Conservation (phyloP, 2,329 filamentous ascomycete species). For the Aspergillus transmontanensis region DNA sequence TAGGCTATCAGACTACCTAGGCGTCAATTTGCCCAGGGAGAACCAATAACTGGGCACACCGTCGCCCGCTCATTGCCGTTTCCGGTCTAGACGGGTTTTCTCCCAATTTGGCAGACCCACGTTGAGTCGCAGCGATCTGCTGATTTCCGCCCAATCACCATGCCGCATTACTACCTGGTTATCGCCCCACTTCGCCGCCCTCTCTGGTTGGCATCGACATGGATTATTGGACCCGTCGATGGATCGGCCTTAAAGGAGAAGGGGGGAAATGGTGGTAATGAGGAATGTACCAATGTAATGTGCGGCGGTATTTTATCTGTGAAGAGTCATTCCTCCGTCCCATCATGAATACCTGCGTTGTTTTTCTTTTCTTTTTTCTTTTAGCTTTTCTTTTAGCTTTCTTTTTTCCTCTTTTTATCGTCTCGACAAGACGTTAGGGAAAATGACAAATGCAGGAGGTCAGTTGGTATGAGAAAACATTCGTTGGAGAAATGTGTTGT, state of each 20-base stretch:
- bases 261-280: slow-evolving; percentile 8
- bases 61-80: slow-evolving; percentile 11
- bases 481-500: neutral
- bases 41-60: slow-evolving; percentile 14
- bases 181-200: slow-evolving; percentile 23
- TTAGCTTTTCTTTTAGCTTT: neutral
- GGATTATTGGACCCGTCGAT: slow-evolving; percentile 9
- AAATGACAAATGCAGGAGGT: neutral
- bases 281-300: slow-evolving; percentile 1
- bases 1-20: slow-evolving; percentile 20
- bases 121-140: slow-evolving; percentile 21
- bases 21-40: slow-evolving; percentile 15
- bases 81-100: slow-evolving; percentile 19
- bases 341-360: neutral
- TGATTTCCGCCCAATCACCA: slow-evolving; percentile 20
- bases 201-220: slow-evolving; percentile 9
- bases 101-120: slow-evolving; percentile 14
- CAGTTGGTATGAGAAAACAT: neutral
- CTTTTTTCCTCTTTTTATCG: neutral
- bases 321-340: neutral
- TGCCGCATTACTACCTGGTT: slow-evolving; percentile 11
- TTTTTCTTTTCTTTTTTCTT: neutral
- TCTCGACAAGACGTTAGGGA: neutral
- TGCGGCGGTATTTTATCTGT: slow-evolving; percentile 1
- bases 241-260: slow-evolving; percentile 6